phyloP scores from a whole-genome alignment of 108 stramenopile genomes.

The Asterionellopsis glacialis region DNA sequence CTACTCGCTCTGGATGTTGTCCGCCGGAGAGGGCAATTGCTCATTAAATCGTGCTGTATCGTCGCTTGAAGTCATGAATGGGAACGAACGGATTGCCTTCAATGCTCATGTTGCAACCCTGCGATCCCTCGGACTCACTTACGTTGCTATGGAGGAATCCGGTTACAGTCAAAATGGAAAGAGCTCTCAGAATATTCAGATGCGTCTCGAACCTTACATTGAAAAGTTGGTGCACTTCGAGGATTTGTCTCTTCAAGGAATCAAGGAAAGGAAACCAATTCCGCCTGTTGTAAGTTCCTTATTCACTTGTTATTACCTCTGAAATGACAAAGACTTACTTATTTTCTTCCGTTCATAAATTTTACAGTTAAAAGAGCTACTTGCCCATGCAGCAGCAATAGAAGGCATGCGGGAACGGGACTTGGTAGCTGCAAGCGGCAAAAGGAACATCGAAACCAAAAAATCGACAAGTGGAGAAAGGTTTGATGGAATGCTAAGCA shows the following conservation, averaged over 20 bases:
- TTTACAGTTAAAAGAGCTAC: conserved; percentile 47
- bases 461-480: background rate
- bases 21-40: conserved; percentile 51
- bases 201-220: conserved; percentile 75
- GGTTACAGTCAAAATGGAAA: conserved; percentile 2
- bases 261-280: conserved; percentile 16
- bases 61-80: conserved; percentile 58
- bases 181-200: conserved; percentile 12
- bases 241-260: conserved; percentile 7
- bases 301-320: conserved; percentile 2
- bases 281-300: conserved; percentile 25
- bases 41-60: conserved; percentile 62
- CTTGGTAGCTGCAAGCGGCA: conserved; percentile 1
- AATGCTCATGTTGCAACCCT: conserved; percentile 53
- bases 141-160: conserved; percentile 37
- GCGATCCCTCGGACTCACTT: conserved; percentile 67
- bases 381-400: conserved; percentile 57
- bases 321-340: background rate
- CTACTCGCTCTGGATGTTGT: conserved; percentile 61
- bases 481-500: too few relatives aligned
- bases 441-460: conserved; percentile 11
- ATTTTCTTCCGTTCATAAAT: conserved; percentile 17
- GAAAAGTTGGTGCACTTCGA: conserved; percentile 49
- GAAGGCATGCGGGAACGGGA: conserved; percentile 50
- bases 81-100: conserved; percentile 51